Evolutionary conservation across 2,329 filamentous ascomycete species (phyloP), one percentile per base, ranked within the genome.

Genomic region (Dothideomycetes sp.): DNA sequence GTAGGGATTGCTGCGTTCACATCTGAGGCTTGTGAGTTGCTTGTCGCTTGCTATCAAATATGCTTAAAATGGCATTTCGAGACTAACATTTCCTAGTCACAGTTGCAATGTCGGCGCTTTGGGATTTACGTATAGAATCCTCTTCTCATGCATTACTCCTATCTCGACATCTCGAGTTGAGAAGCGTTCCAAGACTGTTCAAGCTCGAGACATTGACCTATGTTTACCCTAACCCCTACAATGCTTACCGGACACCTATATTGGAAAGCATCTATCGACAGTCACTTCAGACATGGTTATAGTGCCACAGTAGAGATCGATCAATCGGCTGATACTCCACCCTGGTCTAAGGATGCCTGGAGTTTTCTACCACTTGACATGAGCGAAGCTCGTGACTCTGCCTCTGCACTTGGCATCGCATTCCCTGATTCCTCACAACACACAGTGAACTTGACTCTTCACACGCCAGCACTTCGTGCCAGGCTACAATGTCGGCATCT

Each of bases 281-380:
- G n/a, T 34, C 33, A 6, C 12, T 37, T 8, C 34, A 37, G n/a
- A 29, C 7, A n/a, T 37, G 34, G 34, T 19, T 37, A 37, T 18
- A 16, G 25, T 19, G 34, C 34, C 7, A 23, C 25, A 1, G 19
- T 30, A 3, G 34, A 37, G 34, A 15, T 37, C 9, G 18, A 16
- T 2, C 34, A 37, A 23, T 22, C 18, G 1, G 34, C 12, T 16
- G n/a, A 3, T 2, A 37, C 25, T 3, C 25, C 34, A 12, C 16
- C 34, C 3, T 37, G 34, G 34, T 29, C 17, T n/a, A 37, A 37
- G 9, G 34, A 37, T n/a, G 9, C n/a, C 3, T 37, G 34, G 34
- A 37, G 34, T 9, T 37, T 37, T 19, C 2, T 30, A 3, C 34
- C 34, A 13, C 24, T 28, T 4, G n/a, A 23, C n/a, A 10, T 5